phyloP scores from a whole-genome alignment of 2,329 filamentous ascomycete species.

The Monosporascus sp. region DNA sequence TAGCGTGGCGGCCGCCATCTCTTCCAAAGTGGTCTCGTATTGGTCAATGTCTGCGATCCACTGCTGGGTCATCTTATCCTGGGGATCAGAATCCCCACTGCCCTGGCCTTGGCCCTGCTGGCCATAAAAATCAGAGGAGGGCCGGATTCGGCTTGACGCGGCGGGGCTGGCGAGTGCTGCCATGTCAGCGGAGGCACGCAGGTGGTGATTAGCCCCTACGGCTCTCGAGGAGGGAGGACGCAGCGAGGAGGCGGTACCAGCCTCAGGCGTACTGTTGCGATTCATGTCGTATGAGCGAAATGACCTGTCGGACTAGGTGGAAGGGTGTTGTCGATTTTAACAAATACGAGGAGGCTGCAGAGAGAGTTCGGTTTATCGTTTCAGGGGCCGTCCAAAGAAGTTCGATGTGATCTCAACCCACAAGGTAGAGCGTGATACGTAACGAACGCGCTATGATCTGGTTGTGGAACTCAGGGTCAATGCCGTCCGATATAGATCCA shows the following conservation, averaged over 20 bases:
- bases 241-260: constrained; percentile 72
- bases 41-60: constrained; percentile 99
- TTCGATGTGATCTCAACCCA: neutral
- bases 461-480: neutral
- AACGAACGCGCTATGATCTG: neutral
- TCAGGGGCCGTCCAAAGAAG: neutral
- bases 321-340: neutral
- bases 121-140: constrained; percentile 92
- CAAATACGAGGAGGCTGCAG: too few species aligned
- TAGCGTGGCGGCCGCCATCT: constrained; percentile 97
- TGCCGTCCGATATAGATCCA: neutral
- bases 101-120: constrained; percentile 65
- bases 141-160: constrained; percentile 75
- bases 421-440: neutral
- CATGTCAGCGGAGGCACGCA: constrained; percentile 96
- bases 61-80: constrained; percentile 92
- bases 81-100: constrained; percentile 68
- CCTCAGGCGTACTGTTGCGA: constrained; percentile 95
- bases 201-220: constrained; percentile 73
- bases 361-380: neutral
- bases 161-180: constrained; percentile 67
- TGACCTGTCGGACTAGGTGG: neutral
- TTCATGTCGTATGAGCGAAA: constrained; percentile 43
- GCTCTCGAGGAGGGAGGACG: constrained; percentile 76
- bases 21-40: constrained; percentile 96